These are phyloP conservation scores for Datisca glomerata DNA, from an alignment of 306 rosid genomes.

Conservation along the genomic window DNA sequence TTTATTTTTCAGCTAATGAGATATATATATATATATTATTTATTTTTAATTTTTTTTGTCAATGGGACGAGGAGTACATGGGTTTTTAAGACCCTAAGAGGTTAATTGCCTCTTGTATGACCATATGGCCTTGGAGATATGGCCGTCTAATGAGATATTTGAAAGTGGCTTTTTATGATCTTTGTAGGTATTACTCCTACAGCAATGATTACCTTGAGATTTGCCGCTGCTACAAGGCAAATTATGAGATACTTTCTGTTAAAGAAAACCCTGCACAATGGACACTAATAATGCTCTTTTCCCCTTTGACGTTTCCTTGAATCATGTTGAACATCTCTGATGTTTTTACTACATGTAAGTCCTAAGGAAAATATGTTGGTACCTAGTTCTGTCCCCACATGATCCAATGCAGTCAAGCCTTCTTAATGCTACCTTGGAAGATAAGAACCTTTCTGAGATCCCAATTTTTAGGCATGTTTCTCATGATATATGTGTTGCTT, in stretches of 20 bases:
- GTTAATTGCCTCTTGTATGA: too few species aligned
- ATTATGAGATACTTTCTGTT: conserved; percentile 71
- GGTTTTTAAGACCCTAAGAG: too few species aligned
- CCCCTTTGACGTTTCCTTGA: neutral
- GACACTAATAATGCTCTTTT: conserved; percentile 35
- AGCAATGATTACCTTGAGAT: conserved; percentile 75
- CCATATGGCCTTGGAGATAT: too few species aligned
- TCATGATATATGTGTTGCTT: too few species aligned
- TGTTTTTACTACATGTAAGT: conserved; percentile 25
- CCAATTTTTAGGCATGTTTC: conserved; percentile 45
- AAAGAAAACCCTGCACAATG: conserved; percentile 55
- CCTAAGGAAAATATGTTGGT: conserved; percentile 86
- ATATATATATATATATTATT: too few species aligned
- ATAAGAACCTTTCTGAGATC: conserved; percentile 67
- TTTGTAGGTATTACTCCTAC: conserved; percentile 59
- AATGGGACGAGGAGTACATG: too few species aligned
- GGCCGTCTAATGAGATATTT: too few species aligned
- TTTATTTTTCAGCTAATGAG: too few species aligned
- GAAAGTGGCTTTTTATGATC: too few species aligned
- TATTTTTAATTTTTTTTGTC: too few species aligned
- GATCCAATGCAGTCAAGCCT: conserved; percentile 96
- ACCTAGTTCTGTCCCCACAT: conserved; percentile 68
- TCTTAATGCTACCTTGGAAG: conserved; percentile 78
- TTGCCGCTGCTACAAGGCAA: conserved; percentile 75
- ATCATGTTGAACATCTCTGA: conserved; percentile 8